Evolutionary conservation across 805 yeast species (phyloP), one percentile per base, ranked within the genome.

Genomic region (Lachancea lanzarotensis): DNA sequence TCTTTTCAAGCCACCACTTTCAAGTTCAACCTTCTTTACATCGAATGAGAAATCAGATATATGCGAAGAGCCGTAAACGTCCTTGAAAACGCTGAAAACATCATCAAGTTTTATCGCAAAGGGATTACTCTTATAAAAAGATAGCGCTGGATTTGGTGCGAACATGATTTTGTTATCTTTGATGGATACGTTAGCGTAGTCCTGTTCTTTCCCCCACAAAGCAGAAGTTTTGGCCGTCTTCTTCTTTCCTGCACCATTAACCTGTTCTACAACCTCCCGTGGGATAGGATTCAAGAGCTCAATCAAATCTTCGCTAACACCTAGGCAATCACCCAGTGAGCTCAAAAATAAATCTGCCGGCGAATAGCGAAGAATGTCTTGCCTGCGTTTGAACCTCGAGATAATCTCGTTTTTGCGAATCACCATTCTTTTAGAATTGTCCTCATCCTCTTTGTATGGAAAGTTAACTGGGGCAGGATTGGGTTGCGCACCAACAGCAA

Each of bases 221-320:
- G 32, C 39, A 6, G 58, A 54, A 6, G 62, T 56, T 35, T 63
- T 63, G 3, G 60, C 52, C 3, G 56, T 19, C 36, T 60, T 60
- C 46, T 57, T 62, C 51, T 62, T 65, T 22, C 67, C 66, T 9
- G 64, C 53, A n/a, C 63, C 59, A 45, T 65, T 65, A 13, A 57
- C 52, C 19, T 50, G 50, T 34, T 63, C 67, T 17, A 60, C 48
- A 8, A 57, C 41, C 22, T 49, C 43, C 19, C 52, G 59, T 5
- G 66, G 57, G 15, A 61, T 49, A 30, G 56, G 51, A 33, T 46
- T 42, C 22, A 55, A 52, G 13, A 53, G 45, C 10, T 57, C 65
- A 27, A 54, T 50, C n/a, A 55, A 52, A 15, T 53, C 55, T 49
- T 59, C 66, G 27, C 52, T 54, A 7, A 59, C 44, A 20, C 60